Conservation (phyloP, 202 grass and related monocot species). For the Schoenoplectus triqueter region DNA sequence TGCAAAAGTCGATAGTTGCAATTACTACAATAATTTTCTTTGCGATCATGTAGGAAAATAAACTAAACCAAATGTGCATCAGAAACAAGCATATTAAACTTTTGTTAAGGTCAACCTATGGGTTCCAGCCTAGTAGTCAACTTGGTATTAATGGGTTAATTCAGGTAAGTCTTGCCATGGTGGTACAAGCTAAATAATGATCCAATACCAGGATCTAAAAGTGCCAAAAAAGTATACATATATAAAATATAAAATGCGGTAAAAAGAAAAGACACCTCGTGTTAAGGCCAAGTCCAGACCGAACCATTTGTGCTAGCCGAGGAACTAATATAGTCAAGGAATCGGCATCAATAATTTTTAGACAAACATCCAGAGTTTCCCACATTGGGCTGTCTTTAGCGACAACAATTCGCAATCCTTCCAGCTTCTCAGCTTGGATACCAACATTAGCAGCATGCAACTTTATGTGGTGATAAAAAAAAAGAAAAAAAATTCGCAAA, state of each 20-base stretch:
- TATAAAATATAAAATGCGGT: neutral
- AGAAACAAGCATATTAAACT: neutral
- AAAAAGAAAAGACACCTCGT: slow-evolving; percentile 66
- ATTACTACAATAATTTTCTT: neutral
- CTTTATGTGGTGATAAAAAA: slow-evolving; percentile 44
- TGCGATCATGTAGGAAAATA: neutral
- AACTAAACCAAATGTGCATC: slow-evolving; percentile 25
- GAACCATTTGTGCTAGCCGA: slow-evolving; percentile 88
- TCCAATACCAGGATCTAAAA: neutral
- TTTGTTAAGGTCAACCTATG: neutral
- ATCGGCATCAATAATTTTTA: slow-evolving; percentile 78
- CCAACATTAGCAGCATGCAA: slow-evolving; percentile 93
- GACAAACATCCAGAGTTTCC: slow-evolving; percentile 97
- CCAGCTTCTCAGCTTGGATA: slow-evolving; percentile 90
- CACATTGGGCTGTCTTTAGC: slow-evolving; percentile 99
- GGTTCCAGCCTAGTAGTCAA: neutral
- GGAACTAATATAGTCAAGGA: slow-evolving; percentile 85
- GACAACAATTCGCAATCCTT: slow-evolving; percentile 84
- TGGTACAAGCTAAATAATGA: neutral
- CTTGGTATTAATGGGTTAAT: neutral
- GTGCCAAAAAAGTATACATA: neutral
- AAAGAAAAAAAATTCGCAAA: no score
- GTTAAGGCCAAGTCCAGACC: slow-evolving; percentile 91
- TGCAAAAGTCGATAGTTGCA: slow-evolving; percentile 3
- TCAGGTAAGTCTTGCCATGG: neutral